Conservation (phyloP, 148 eudicot genomes). For the Vaccinium darrowii region DNA sequence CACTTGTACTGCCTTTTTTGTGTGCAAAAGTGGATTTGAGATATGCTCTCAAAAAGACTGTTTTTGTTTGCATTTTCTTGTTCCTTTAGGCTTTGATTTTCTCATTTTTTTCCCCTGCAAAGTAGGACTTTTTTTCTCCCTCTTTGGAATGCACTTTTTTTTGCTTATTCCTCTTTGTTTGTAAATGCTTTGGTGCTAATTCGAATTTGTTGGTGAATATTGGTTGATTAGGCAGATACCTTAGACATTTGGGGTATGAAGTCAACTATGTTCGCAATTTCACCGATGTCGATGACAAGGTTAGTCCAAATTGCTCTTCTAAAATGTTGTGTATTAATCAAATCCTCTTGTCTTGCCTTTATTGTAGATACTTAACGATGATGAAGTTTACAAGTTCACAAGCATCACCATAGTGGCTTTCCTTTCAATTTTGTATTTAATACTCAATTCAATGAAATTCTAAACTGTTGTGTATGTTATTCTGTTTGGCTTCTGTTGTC, state of each 20-base stretch:
- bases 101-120: neutral
- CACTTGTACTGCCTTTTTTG: neutral
- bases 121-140: neutral
- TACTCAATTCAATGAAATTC: neutral
- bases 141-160: neutral
- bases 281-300: conserved; percentile 99
- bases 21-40: neutral
- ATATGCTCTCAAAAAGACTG: neutral
- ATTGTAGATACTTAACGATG: neutral
- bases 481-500: conserved; percentile 1
- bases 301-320: conserved; percentile 22
- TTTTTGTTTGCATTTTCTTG: neutral
- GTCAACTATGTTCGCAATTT: conserved; percentile 93
- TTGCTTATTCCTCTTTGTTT: neutral
- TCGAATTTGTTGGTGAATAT: conserved; percentile 11
- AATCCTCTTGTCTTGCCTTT: neutral
- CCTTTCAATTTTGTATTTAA: neutral
- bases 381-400: neutral
- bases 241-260: conserved; percentile 75
- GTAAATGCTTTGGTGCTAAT: conserved; percentile 16
- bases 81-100: neutral
- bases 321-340: neutral
- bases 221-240: conserved; percentile 69
- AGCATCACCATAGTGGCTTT: neutral
- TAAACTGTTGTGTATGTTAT: neutral